Evolutionary conservation across 148 eudicot genomes (phyloP).

Genomic region (Spergularia bocconei): DNA sequence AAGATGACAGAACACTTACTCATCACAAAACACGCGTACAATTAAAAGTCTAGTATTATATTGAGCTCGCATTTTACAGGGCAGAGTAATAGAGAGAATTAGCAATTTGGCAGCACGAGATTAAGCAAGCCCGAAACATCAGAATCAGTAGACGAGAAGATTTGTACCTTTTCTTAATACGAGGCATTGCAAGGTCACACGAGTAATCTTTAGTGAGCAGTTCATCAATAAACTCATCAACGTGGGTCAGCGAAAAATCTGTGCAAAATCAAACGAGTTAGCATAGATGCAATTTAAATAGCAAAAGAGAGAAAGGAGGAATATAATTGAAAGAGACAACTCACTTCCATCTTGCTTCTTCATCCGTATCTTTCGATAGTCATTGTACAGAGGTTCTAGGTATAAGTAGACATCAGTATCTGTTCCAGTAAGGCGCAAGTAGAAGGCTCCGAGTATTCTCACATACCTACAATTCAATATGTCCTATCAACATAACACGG

Average conservation of each 20-base stretch:
- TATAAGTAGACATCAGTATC: conserved; percentile 85
- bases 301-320: background rate
- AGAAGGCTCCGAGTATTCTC: conserved; percentile 89
- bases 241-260: conserved; percentile 76
- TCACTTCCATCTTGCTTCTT: conserved; percentile 71
- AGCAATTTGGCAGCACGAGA: background rate
- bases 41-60: background rate
- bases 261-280: conserved; percentile 15
- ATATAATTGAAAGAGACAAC: conserved; percentile 13
- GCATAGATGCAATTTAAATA: background rate
- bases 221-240: conserved; percentile 90
- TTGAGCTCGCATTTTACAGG: background rate
- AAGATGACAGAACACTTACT: too few relatives aligned
- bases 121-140: conserved; percentile 2
- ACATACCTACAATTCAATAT: conserved; percentile 56
- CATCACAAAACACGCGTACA: too few relatives aligned
- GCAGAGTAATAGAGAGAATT: background rate
- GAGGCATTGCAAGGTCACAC: conserved; percentile 90
- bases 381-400: conserved; percentile 89
- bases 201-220: conserved; percentile 86
- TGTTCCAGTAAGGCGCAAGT: conserved; percentile 88
- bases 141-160: background rate
- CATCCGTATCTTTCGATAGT: conserved; percentile 77
- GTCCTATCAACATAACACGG: conserved; percentile 7
- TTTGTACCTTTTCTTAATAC: conserved; percentile 76